phyloP scores from a whole-genome alignment of 306 rosid genomes.

The Lathyrus aphaca region DNA sequence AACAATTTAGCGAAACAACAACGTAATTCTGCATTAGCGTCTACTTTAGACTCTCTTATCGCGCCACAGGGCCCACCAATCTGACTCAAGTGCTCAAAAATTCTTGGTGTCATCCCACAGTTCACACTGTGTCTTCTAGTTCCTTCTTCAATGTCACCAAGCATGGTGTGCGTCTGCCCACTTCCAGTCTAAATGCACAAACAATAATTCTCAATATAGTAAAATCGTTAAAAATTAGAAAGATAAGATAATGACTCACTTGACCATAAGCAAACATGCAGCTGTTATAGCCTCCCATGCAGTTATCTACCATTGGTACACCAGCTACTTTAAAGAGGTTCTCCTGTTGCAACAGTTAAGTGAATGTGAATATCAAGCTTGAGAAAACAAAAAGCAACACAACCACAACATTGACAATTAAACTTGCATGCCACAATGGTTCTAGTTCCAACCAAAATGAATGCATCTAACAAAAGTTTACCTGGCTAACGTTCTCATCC shows the following conservation, averaged over 20 bases:
- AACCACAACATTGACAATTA: not conserved
- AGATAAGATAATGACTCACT: constrained; percentile 54
- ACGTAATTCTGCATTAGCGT: too few relatives aligned
- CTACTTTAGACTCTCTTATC: too few relatives aligned
- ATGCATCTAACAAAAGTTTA: constrained; percentile 34
- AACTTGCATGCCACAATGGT: not conserved
- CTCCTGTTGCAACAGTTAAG: constrained; percentile 61
- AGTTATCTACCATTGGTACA: constrained; percentile 93
- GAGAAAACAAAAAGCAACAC: not conserved
- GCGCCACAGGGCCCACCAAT: too few relatives aligned
- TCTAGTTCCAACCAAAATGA: not conserved
- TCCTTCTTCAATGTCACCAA: constrained; percentile 97
- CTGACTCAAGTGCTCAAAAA: constrained; percentile 83
- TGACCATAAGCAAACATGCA: constrained; percentile 99
- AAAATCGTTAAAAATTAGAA: not conserved
- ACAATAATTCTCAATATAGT: constrained; percentile 25
- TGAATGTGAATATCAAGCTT: constrained; percentile 33
- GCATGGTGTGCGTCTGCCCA: constrained; percentile 99
- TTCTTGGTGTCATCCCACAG: constrained; percentile 99
- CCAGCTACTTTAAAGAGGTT: constrained; percentile 92
- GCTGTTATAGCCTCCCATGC: constrained; percentile 95
- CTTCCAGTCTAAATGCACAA: constrained; percentile 80
- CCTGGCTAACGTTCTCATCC: constrained; percentile 96
- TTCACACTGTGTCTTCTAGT: constrained; percentile 96
- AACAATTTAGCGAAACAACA: too few relatives aligned